Conservation (phyloP, 129 eudicot species). For the Dittrichia graveolens region DNA sequence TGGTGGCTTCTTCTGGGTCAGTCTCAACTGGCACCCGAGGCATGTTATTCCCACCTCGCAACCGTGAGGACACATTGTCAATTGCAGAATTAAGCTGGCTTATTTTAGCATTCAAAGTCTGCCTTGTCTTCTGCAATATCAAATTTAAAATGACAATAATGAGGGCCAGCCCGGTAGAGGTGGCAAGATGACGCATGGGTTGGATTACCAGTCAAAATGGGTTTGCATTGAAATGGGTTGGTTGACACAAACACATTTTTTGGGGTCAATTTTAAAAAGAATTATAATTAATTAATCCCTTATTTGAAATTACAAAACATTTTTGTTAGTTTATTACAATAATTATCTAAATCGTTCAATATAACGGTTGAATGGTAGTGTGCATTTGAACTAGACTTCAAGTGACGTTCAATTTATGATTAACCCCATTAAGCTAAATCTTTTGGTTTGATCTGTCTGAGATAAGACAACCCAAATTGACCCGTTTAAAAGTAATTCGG, state of each 20-base stretch:
- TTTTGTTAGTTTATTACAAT: neutral
- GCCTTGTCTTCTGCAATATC: slow-evolving; percentile 70
- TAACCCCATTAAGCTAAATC: neutral
- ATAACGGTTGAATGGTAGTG: neutral
- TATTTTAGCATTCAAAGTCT: slow-evolving; percentile 75
- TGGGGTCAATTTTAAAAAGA: neutral
- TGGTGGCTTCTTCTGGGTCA: slow-evolving; percentile 75
- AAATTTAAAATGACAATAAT: slow-evolving; percentile 1
- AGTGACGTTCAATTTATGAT: neutral
- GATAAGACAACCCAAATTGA: neutral
- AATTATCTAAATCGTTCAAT: neutral
- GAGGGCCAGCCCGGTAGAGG: slow-evolving; percentile 5
- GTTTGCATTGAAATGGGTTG: neutral
- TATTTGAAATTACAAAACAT: neutral
- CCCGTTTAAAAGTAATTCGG: neutral
- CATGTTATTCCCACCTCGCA: slow-evolving; percentile 67
- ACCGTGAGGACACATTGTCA: slow-evolving; percentile 77
- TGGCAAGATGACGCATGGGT: neutral
- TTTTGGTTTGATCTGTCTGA: neutral
- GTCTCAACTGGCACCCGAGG: slow-evolving; percentile 62
- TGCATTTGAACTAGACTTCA: neutral
- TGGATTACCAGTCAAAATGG: neutral
- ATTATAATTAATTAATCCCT: neutral
- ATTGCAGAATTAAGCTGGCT: slow-evolving; percentile 87
- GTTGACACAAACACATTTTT: slow-evolving; percentile 2